Base-by-base conservation (phyloP, 768 basidiomycete genomes). In the Pluteus cervinus region DNA sequence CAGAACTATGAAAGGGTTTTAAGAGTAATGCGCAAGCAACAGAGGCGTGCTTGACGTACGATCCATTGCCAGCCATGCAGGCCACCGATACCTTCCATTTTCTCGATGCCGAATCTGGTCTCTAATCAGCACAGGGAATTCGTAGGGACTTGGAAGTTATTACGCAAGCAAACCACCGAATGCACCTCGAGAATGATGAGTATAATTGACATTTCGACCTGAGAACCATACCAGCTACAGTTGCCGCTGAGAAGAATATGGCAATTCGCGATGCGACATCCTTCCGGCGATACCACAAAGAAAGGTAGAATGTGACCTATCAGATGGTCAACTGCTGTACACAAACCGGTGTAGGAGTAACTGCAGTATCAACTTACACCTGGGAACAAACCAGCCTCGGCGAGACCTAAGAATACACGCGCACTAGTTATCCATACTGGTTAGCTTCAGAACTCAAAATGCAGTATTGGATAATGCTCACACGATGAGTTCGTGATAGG, bases 191-290 rank as follows among this genome's bases (percentile, higher is more conserved):
- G 47, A 46, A 18, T 40, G 24, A 12, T 34, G 4, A 40, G 12
- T 15, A 14, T 14, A 24, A n/a, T 8, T 21, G 11, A 8, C 14
- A 17, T 9, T 21, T n/a, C 3, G 7, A 10, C 28, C 15, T 26
- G n/a, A 20, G 28, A 12, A 4, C 35, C 44, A n/a, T 24, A 52
- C 68, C 77, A 12, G 76, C 70, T 24, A 73, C 49, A 2, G 75
- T 78, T 8, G 77, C 76, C 24, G 77, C 76, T 14, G 71, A 71
- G 53, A 79, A 79, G 62, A 82, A 81, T 24, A 81, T 61, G 4
- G 79, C 75, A 39, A 79, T 68, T 18, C 79, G 69, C 47, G 57
- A 59, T 12, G 73, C 76, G 29, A 78, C 69, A 48, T 82, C 79
- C 36, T 60, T 58, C 24, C 72, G 62, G 7, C 75, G 67, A 50